These are phyloP conservation scores for Candida glucosophila DNA, from an alignment of 1,139 yeast species.

Conservation along the genomic window DNA sequence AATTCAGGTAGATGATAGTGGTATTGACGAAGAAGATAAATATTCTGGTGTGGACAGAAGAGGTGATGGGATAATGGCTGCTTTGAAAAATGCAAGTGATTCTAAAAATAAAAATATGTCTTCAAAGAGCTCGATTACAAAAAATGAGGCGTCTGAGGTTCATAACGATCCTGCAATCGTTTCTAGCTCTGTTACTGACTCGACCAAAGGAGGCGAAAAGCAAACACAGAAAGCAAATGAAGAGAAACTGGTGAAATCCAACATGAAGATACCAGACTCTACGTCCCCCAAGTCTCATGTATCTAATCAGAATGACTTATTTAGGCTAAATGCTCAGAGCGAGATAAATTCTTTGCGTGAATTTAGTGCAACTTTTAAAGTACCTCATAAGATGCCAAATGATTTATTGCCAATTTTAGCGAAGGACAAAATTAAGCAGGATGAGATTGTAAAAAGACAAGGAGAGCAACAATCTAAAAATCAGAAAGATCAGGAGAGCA, in stretches of 20 bases:
- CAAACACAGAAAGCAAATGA: slow-evolving; percentile 2
- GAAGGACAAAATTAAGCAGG: slow-evolving; percentile 58
- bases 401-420: slow-evolving; percentile 72
- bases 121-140: slow-evolving; percentile 54
- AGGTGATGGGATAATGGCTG: slow-evolving; percentile 60
- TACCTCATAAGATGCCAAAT: slow-evolving; percentile 64
- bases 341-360: slow-evolving; percentile 76
- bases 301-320: slow-evolving; percentile 22
- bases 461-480: slow-evolving; percentile 3
- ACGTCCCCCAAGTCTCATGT: slow-evolving; percentile 10
- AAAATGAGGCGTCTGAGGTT: slow-evolving; percentile 54
- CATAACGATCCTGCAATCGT: slow-evolving; percentile 76
- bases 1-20: slow-evolving; percentile 64
- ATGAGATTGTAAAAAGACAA: slow-evolving; percentile 38
- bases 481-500: slow-evolving; percentile 5
- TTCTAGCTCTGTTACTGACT: slow-evolving; percentile 36
- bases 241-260: slow-evolving; percentile 1
- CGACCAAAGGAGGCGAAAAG: slow-evolving; percentile 3
- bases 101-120: slow-evolving; percentile 6
- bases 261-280: slow-evolving; percentile 16
- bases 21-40: slow-evolving; percentile 90
- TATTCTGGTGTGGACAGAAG: slow-evolving; percentile 80
- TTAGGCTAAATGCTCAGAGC: slow-evolving; percentile 47
- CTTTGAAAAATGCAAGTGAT: slow-evolving; percentile 33
- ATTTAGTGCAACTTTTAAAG: slow-evolving; percentile 76